Evolutionary conservation across 2,329 filamentous ascomycete species (phyloP).

Genomic region (Fusarium pseudoanthophilum): DNA sequence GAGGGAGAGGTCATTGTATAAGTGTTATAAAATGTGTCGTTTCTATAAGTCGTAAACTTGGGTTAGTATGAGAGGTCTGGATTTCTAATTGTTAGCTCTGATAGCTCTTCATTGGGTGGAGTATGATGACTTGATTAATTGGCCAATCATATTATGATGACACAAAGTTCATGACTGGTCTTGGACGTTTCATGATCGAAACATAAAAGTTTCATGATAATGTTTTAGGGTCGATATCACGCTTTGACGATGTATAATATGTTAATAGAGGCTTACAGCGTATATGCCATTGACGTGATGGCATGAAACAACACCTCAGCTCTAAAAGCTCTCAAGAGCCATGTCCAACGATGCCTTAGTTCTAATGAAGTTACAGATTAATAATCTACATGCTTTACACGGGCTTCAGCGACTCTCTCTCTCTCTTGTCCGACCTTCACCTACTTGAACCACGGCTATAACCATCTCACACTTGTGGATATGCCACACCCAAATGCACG

Average conservation of each 20-base stretch:
- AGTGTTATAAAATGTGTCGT: not conserved
- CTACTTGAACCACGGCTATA: not conserved
- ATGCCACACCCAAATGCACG: not conserved
- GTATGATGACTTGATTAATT: conserved; percentile 7
- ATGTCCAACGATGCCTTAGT: not conserved
- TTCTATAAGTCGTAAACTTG: not conserved
- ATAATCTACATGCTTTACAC: not conserved
- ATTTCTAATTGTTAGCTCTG: conserved; percentile 36
- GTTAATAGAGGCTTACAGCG: not conserved
- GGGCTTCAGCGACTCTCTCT: not conserved
- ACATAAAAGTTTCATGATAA: not conserved
- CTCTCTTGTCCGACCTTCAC: not conserved
- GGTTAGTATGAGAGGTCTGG: conserved; percentile 14
- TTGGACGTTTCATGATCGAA: conserved; percentile 9
- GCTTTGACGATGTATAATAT: not conserved
- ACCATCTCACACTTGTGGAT: not conserved
- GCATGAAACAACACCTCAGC: no score
- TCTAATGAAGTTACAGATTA: not conserved
- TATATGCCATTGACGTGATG: not conserved
- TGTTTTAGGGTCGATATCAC: not conserved
- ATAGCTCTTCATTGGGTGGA: conserved; percentile 21
- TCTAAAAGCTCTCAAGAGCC: not conserved
- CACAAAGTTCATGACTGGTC: not conserved
- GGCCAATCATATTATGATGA: conserved; percentile 20
- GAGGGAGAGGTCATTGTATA: conserved; percentile 35